Conservation (phyloP, 192 early-diverging fungal genomes). For the Umbelopsis ramanniana region DNA sequence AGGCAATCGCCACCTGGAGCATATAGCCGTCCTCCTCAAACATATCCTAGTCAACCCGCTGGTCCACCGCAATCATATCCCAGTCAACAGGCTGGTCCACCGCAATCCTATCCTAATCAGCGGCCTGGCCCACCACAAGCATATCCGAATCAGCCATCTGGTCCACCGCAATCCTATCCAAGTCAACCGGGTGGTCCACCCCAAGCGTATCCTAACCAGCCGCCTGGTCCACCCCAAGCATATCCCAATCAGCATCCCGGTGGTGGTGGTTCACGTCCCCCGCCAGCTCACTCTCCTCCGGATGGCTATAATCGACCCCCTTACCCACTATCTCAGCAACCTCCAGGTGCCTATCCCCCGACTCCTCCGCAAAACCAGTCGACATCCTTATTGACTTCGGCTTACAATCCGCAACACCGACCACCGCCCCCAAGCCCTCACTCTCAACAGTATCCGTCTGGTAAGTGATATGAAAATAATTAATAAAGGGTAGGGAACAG, state of each 20-base stretch:
- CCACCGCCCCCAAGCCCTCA: constrained; percentile 11
- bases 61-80: too few species aligned
- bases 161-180: not conserved
- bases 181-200: not conserved
- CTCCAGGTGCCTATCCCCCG: constrained; percentile 7
- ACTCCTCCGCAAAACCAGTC: constrained; percentile 31
- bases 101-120: not conserved
- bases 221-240: too few species aligned
- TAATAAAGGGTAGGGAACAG: not conserved
- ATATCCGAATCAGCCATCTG: not conserved
- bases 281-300: constrained; percentile 9
- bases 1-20: not conserved
- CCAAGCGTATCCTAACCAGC: not conserved
- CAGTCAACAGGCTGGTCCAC: not conserved
- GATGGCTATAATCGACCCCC: not conserved
- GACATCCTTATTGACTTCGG: constrained; percentile 2
- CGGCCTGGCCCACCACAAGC: not conserved
- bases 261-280: not conserved
- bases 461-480: not conserved
- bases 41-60: not conserved
- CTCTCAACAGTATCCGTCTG: not conserved
- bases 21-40: not conserved
- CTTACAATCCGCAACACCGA: constrained; percentile 10
- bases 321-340: not conserved
- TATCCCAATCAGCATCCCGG: not conserved